Conservation (phyloP, 2,329 filamentous ascomycete genomes). For the Pyrenochaeta sp. region DNA sequence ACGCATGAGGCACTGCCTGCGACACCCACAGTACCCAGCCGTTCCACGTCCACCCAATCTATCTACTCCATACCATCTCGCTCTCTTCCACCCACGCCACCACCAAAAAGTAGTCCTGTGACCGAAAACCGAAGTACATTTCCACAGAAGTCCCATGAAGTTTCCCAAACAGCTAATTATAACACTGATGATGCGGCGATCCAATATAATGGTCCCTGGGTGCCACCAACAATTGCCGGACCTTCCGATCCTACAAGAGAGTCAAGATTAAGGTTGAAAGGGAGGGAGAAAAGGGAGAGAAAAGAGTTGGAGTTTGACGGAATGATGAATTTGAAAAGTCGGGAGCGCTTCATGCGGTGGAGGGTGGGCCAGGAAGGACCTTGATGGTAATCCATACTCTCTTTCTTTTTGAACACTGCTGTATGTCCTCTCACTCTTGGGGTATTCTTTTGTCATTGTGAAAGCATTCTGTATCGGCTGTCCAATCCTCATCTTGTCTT, state of each 20-base stretch:
- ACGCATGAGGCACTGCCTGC: not conserved
- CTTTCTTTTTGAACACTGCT: no score
- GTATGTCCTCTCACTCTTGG: no score
- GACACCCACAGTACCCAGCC: not conserved
- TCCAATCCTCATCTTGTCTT: no score
- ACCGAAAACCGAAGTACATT: not conserved
- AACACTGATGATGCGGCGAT: not conserved
- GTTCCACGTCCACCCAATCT: not conserved
- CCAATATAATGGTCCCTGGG: not conserved
- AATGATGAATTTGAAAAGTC: not conserved
- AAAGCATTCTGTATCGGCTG: no score
- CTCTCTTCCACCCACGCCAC: not conserved
- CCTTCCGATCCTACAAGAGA: not conserved
- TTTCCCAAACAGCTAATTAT: not conserved
- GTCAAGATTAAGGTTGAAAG: not conserved
- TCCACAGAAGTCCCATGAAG: not conserved
- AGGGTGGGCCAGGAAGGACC: not conserved
- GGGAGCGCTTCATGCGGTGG: not conserved
- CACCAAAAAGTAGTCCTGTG: not conserved
- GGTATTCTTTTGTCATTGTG: no score
- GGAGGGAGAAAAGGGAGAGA: not conserved
- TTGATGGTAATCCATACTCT: no score
- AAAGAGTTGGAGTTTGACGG: not conserved
- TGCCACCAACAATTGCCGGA: not conserved
- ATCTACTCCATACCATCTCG: not conserved